Conservation (phyloP, 257 asterid genomes). For the Jacaranda mimosifolia region DNA sequence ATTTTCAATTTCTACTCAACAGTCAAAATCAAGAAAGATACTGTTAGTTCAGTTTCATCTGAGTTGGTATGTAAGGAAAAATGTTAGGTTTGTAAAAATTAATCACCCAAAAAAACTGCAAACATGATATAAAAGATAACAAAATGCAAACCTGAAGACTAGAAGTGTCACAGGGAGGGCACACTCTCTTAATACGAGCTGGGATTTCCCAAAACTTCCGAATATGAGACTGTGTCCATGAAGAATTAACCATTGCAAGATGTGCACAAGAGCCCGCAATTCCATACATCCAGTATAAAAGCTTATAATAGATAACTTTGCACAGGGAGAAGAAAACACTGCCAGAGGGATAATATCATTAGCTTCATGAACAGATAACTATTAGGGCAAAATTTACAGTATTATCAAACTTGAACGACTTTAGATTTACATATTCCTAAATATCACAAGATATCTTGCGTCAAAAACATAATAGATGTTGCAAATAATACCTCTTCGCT, state of each 20-base stretch:
- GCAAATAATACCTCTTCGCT: conserved; percentile 68
- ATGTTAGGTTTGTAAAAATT: background rate
- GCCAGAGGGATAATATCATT: conserved; percentile 40
- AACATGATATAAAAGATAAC: conserved; percentile 20
- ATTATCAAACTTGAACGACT: conserved; percentile 17
- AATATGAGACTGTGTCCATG: conserved; percentile 94
- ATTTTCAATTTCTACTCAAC: conserved; percentile 9
- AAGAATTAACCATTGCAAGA: conserved; percentile 93
- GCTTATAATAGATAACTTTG: conserved; percentile 74
- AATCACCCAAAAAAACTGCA: conserved; percentile 9
- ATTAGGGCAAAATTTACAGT: conserved; percentile 7
- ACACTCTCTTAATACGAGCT: conserved; percentile 72
- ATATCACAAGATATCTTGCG: conserved; percentile 1
- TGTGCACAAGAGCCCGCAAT: conserved; percentile 82
- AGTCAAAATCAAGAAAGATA: background rate
- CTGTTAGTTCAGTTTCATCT: conserved; percentile 13
- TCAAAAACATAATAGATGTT: conserved; percentile 3
- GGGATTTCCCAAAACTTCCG: conserved; percentile 91
- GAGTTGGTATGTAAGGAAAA: background rate
- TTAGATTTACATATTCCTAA: background rate
- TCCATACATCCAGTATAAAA: conserved; percentile 92
- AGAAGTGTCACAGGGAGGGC: conserved; percentile 97
- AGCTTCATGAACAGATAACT: conserved; percentile 37
- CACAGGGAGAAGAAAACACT: conserved; percentile 75
- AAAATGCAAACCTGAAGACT: conserved; percentile 76